Evolutionary conservation across 179 eudicot species (phyloP).

Genomic region (Camellia oleifera): DNA sequence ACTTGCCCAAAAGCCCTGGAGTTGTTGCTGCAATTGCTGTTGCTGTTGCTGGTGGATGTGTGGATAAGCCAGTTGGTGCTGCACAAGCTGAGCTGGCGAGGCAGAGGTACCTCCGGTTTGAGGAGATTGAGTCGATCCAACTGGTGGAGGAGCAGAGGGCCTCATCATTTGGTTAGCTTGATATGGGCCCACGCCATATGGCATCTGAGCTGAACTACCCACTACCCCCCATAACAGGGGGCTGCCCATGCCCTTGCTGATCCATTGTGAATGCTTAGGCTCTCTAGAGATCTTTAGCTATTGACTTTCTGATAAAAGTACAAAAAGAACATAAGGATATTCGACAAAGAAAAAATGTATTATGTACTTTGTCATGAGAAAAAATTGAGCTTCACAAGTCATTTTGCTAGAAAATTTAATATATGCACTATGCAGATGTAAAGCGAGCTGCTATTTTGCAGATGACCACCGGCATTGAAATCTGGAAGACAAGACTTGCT

Average conservation of each 20-base stretch:
- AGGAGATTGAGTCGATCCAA: slow-evolving; percentile 39
- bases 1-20: no score
- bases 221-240: slow-evolving; percentile 42
- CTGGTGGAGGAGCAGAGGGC: slow-evolving; percentile 44
- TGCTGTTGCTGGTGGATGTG: no score
- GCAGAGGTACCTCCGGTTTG: slow-evolving; percentile 33
- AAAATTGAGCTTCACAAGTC: neutral
- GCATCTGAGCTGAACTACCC: slow-evolving; percentile 50
- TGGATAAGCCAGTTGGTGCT: slow-evolving; percentile 32
- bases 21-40: no score
- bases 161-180: slow-evolving; percentile 63
- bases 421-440: neutral
- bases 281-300: neutral
- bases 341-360: neutral
- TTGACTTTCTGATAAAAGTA: neutral
- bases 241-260: slow-evolving; percentile 71
- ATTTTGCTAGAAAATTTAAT: neutral
- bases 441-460: neutral
- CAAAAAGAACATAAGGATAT: neutral
- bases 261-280: slow-evolving; percentile 41
- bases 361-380: neutral
- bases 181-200: slow-evolving; percentile 46
- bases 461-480: slow-evolving; percentile 3
- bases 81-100: slow-evolving; percentile 53
- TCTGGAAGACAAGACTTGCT: neutral